Evolutionary conservation across 2,329 filamentous ascomycete species (phyloP), one percentile per base, ranked within the genome.

Genomic region (Westerdykella sp.): DNA sequence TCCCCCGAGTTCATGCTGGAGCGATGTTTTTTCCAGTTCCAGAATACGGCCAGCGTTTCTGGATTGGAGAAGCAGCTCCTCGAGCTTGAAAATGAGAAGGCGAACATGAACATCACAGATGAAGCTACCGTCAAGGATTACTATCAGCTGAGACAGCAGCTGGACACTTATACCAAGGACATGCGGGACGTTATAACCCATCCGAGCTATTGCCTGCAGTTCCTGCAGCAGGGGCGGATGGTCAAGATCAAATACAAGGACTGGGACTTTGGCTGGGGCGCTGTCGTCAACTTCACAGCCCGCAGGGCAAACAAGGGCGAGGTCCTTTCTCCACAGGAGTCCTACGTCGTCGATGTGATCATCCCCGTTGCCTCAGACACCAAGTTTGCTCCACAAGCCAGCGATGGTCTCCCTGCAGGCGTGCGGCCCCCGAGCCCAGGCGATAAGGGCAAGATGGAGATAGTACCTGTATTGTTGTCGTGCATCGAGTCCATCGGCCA

Each of bases 1-100:
- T 97, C 90, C 7, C 93, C 94, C 2, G 91, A 98, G 59, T 97
- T 87, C 62, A 98, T 98, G 93, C 75, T 98, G n/a, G 90, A 97
- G 72, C 81, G 85, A 54, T 98, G 93, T 63, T 98, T 98, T 73
- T 94, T 87, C 67, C 93, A 98, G 67, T 98, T 98, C 70, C 93
- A 98, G 66, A 97, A 95, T 58, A 87, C 87, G 2, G 86, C 91
- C 10, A 89, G 85, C 54, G 88, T 96, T 7, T 85, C 86, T 15
- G 75, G 77, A 11, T 69, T 97, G 16, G 93, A 98, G 68, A 87
- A 86, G 65, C 67, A 95, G 53, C 73, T 97, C 46, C 80, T 81
- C 62, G 77, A 85, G 37, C 70, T 96, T 25, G 89, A 96, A 65
- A 78, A 79, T 46, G 80, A 91, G 64, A 80, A 81, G 48, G 79